These are phyloP conservation scores for Mycena chlorophos DNA, from an alignment of 768 basidiomycete genomes.

Conservation along the genomic window DNA sequence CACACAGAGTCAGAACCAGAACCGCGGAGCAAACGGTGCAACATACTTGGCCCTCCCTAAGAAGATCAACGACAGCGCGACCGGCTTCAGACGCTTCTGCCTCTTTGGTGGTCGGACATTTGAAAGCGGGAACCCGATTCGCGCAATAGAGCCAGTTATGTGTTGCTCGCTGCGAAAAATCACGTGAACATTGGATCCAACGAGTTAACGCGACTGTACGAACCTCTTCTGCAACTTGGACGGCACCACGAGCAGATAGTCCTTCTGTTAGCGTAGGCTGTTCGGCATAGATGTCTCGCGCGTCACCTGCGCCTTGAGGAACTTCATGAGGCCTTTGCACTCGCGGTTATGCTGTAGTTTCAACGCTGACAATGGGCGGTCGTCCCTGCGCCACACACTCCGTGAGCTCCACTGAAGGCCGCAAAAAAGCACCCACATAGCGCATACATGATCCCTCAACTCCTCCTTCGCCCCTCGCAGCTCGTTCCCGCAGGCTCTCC, in stretches of 20 bases:
- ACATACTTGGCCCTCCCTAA: constrained; percentile 63
- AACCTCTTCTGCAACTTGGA: constrained; percentile 71
- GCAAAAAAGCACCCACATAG: constrained; percentile 45
- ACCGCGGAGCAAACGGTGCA: not conserved
- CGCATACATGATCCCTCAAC: constrained; percentile 57
- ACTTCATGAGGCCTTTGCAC: constrained; percentile 85
- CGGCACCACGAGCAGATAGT: constrained; percentile 78
- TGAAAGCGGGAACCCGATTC: constrained; percentile 65
- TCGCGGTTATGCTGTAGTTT: constrained; percentile 77
- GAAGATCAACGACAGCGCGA: constrained; percentile 63
- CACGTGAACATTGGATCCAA: constrained; percentile 4
- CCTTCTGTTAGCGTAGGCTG: constrained; percentile 83
- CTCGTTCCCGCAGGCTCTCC: constrained; percentile 53
- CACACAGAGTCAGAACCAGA: too few relatives aligned
- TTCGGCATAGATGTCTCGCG: constrained; percentile 80
- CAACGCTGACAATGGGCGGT: constrained; percentile 51
- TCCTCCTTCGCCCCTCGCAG: constrained; percentile 47
- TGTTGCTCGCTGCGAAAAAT: constrained; percentile 57
- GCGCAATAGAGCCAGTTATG: constrained; percentile 73
- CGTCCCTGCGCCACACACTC: constrained; percentile 43
- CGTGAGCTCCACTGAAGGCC: not conserved
- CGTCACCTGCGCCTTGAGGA: constrained; percentile 88
- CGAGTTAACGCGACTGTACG: constrained; percentile 26
- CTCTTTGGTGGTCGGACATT: constrained; percentile 39
- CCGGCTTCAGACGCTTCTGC: constrained; percentile 54